phyloP scores from a whole-genome alignment of 163 green algal species.

The Trebouxiophyceae sp. region DNA sequence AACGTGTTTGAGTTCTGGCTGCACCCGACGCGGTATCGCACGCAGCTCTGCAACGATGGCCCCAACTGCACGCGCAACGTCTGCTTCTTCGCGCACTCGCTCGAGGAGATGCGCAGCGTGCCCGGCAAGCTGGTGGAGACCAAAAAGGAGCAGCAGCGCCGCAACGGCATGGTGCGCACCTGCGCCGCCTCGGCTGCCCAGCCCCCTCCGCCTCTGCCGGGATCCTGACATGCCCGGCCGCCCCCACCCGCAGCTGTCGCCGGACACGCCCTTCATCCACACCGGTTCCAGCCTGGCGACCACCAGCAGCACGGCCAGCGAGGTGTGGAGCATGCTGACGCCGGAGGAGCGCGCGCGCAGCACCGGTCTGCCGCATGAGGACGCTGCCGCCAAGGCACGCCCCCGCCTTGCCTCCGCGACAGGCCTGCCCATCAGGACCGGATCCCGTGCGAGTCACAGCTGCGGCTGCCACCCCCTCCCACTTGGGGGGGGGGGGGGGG shows the following conservation, averaged over 20 bases:
- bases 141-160: background rate
- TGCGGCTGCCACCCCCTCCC: no score
- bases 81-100: constrained; percentile 75
- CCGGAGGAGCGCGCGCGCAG: background rate
- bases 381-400: background rate
- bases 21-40: constrained; percentile 72
- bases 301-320: background rate
- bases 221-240: background rate
- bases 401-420: background rate
- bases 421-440: background rate
- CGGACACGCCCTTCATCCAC: background rate
- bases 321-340: background rate
- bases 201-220: background rate
- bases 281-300: background rate
- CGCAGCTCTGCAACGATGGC: constrained; percentile 69
- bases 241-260: background rate
- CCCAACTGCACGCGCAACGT: constrained; percentile 54
- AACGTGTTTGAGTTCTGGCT: constrained; percentile 90
- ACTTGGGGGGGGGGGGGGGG: no score
- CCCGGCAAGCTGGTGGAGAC: constrained; percentile 36
- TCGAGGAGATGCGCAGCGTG: constrained; percentile 44
- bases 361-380: background rate
- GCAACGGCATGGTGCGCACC: no score
- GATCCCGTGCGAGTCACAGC: no score
- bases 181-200: no score